Conservation (phyloP, 257 asterid species). For the Mitragyna speciosa region DNA sequence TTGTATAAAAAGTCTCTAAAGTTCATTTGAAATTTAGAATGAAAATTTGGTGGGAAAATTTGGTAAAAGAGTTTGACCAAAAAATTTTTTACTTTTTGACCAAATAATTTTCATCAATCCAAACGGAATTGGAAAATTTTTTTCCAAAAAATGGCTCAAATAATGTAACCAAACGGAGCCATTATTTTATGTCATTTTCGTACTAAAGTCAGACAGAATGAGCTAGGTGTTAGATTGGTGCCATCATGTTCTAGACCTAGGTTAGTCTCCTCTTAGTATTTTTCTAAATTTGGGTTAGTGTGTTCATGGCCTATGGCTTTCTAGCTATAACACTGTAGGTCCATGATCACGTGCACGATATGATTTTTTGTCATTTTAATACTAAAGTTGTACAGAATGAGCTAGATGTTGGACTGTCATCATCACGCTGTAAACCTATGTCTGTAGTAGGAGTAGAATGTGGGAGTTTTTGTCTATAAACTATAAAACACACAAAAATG, state of each 20-base stretch:
- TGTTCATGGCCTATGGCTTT: conserved; percentile 1
- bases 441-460: neutral
- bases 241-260: conserved; percentile 1
- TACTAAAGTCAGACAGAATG: neutral
- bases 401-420: neutral
- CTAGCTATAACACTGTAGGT: neutral
- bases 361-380: neutral
- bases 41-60: too few relatives aligned
- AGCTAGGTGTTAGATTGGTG: conserved; percentile 1
- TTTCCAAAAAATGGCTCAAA: too few relatives aligned
- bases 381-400: neutral
- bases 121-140: too few relatives aligned
- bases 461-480: neutral
- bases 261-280: too few relatives aligned
- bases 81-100: too few relatives aligned
- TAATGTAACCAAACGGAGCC: too few relatives aligned
- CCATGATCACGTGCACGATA: neutral
- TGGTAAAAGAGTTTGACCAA: too few relatives aligned
- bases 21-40: too few relatives aligned
- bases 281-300: too few relatives aligned
- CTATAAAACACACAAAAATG: neutral
- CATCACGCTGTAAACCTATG: neutral
- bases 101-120: too few relatives aligned
- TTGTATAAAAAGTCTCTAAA: too few relatives aligned
- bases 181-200: neutral